These are phyloP conservation scores for Malus hybrid DNA, from an alignment of 331 rosid species.

Conservation along the genomic window DNA sequence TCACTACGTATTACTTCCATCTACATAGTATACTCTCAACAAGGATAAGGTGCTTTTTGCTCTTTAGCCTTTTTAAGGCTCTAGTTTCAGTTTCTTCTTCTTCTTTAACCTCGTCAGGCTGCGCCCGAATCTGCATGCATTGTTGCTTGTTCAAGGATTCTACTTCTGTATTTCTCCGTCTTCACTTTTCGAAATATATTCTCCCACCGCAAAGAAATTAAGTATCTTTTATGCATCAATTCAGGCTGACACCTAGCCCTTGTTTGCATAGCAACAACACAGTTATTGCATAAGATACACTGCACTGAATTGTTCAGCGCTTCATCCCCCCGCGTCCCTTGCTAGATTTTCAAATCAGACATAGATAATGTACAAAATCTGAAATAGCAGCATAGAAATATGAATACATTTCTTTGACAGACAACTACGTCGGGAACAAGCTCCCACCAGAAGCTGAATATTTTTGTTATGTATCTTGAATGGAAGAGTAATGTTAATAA, in stretches of 20 bases:
- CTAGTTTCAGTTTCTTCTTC: constrained; percentile 34
- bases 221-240: neutral
- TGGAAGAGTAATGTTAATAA: neutral
- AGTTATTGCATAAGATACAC: neutral
- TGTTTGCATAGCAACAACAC: neutral
- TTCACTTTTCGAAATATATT: constrained; percentile 70
- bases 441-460: neutral
- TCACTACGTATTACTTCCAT: constrained; percentile 32
- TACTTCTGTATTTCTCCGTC: constrained; percentile 63
- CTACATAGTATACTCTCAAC: no score
- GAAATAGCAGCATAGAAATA: no score
- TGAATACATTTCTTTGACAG: no score
- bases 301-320: neutral
- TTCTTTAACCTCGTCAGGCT: constrained; percentile 7
- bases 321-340: neutral
- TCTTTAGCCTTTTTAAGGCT: neutral
- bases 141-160: constrained; percentile 50
- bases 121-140: constrained; percentile 31
- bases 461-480: neutral
- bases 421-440: no score
- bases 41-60: no score
- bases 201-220: constrained; percentile 53
- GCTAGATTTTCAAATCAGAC: no score
- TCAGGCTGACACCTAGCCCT: neutral
- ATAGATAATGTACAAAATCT: no score